Base-by-base conservation (phyloP, 2,329 filamentous ascomycete species). In the Raffaelea albimanens region DNA sequence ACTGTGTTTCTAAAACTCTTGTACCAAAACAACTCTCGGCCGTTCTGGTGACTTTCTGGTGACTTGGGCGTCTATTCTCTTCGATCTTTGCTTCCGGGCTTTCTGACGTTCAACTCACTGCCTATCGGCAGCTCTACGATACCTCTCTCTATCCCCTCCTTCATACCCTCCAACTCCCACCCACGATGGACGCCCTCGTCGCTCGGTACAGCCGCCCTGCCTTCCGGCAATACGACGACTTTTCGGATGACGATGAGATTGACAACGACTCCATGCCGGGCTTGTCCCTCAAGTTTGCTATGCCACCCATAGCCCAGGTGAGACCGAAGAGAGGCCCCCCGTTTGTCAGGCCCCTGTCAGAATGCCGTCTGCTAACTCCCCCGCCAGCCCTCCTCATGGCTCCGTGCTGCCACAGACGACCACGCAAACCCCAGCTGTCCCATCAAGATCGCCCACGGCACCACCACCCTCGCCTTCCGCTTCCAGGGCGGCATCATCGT, bases 401-500 rank as follows among this genome's bases (percentile, higher is more conserved):
- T 98, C 61, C 90, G 93, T 64, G 87, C 93, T 58, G 88, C 88
- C 68, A 97, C 93, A 58, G 93, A 98, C 73, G 93, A 98, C 78
- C 83, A 90, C 68, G 83, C 89, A 60, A 98, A 98, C 75, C 89
- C 93, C 51, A 82, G 86, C 70, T 96, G 90, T 70, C 93, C 93
- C 58, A 98, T 98, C 79, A 98, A 98, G 79, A 90, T 98, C 61
- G 93, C 93, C 55, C 93, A 98, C 80, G 93, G 93, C 64, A 98
- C 93, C 52, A 98, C 93, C 50, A 98, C 93, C 45, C 82, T 98
- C 53, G 91, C 90, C 54, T 98, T 98, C 78, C 83, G 91, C 64
- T 98, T 97, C 78, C 83, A 97, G 72, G 90, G 90, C 61, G 93
- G 93, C 64, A 97, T 98, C 70, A 94, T 98, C 63, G 91, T 98